Evolutionary conservation across 257 asterid species (phyloP).

Genomic region (Ballota nigra): DNA sequence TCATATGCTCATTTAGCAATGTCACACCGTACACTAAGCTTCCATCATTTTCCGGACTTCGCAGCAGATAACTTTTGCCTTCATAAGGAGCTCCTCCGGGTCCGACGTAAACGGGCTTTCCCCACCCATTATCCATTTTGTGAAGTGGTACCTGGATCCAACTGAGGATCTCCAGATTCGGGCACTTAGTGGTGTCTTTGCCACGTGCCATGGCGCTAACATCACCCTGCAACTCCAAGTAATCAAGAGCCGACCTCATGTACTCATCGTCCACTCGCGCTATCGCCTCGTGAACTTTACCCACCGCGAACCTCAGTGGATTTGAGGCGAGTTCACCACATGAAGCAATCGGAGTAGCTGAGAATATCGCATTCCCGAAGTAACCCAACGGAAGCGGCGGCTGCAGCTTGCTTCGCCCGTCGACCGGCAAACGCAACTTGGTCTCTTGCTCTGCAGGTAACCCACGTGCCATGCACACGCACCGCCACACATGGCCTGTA

Average conservation of each 20-base stretch:
- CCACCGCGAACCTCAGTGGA: slow-evolving; percentile 37
- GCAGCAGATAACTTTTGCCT: slow-evolving; percentile 14
- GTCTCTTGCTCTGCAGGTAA: slow-evolving; percentile 53
- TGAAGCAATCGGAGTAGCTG: slow-evolving; percentile 38
- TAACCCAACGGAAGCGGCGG: slow-evolving; percentile 54
- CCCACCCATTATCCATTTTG: slow-evolving; percentile 20
- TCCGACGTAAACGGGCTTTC: slow-evolving; percentile 17
- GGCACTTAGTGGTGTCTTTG: slow-evolving; percentile 3
- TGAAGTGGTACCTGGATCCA: background rate
- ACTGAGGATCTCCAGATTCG: slow-evolving; percentile 9
- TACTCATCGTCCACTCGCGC: slow-evolving; percentile 49
- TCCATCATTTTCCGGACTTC: background rate
- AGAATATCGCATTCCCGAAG: slow-evolving; percentile 56
- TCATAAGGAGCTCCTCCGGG: slow-evolving; percentile 19
- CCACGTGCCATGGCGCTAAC: slow-evolving; percentile 27
- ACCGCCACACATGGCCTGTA: too few relatives aligned
- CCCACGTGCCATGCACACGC: slow-evolving; percentile 59
- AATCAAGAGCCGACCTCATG: slow-evolving; percentile 56
- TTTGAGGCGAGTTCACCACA: slow-evolving; percentile 48
- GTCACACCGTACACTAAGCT: background rate
- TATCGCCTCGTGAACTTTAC: slow-evolving; percentile 48
- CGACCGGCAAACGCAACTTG: slow-evolving; percentile 48
- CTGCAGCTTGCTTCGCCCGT: slow-evolving; percentile 45
- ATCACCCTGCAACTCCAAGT: slow-evolving; percentile 54
- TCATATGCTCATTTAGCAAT: slow-evolving; percentile 40